Conservation (phyloP, 2,329 filamentous ascomycete genomes). For the Diaporthe sp. region DNA sequence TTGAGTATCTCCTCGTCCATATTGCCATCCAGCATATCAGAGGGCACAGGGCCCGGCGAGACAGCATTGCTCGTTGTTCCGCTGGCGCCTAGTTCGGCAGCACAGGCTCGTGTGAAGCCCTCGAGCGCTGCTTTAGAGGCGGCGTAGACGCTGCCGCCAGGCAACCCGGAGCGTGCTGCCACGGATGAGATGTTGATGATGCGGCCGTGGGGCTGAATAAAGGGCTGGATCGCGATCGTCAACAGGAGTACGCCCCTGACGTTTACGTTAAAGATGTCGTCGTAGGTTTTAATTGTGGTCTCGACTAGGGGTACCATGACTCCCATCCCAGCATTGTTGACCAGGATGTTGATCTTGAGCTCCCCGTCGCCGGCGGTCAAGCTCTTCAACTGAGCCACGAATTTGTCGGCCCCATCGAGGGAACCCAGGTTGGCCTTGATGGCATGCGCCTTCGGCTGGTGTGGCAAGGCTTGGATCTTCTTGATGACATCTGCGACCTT, state of each 20-base stretch:
- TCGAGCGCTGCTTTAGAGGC: constrained; percentile 73
- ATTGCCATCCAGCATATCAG: constrained; percentile 51
- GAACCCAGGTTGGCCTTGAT: constrained; percentile 46
- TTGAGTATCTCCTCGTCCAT: constrained; percentile 67
- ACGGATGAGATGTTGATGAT: constrained; percentile 74
- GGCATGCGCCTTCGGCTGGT: constrained; percentile 44
- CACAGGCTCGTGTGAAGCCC: constrained; percentile 70
- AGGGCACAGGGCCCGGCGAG: constrained; percentile 70
- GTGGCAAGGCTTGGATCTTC: constrained; percentile 68
- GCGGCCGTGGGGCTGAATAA: constrained; percentile 60
- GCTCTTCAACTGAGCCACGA: constrained; percentile 44
- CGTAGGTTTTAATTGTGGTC: constrained; percentile 64
- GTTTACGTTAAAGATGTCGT: constrained; percentile 69
- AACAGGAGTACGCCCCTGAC: constrained; percentile 70
- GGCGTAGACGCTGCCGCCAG: constrained; percentile 63
- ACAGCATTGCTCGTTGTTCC: constrained; percentile 74
- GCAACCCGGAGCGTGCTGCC: constrained; percentile 61
- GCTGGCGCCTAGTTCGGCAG: constrained; percentile 67
- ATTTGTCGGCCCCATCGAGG: constrained; percentile 41
- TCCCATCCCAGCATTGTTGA: constrained; percentile 56
- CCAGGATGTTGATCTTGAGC: constrained; percentile 48
- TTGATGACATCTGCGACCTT: constrained; percentile 72
- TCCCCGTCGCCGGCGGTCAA: constrained; percentile 41
- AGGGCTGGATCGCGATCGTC: constrained; percentile 65
- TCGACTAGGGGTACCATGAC: constrained; percentile 54